These are phyloP conservation scores for Lodderomyces parapsilosis DNA, from an alignment of 1,139 yeast species.

Conservation along the genomic window DNA sequence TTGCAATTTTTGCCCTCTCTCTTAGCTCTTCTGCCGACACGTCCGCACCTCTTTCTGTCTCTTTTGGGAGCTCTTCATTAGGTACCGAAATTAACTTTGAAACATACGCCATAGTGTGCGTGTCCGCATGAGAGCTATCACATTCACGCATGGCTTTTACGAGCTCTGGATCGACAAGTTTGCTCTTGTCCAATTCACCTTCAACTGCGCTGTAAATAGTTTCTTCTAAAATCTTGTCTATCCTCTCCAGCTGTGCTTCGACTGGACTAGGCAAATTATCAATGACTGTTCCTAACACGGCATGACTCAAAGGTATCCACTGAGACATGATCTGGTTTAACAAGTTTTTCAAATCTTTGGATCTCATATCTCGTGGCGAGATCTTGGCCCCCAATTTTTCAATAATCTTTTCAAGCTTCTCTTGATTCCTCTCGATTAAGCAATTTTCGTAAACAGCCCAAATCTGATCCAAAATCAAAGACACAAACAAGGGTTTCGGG, in stretches of 20 bases:
- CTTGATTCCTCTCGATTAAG: slow-evolving; percentile 63
- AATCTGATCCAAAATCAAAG: slow-evolving; percentile 81
- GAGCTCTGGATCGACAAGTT: slow-evolving; percentile 47
- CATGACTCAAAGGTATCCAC: slow-evolving; percentile 92
- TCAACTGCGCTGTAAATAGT: slow-evolving; percentile 47
- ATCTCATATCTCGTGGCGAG: slow-evolving; percentile 71
- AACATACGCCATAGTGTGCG: slow-evolving; percentile 76
- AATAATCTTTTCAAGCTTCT: slow-evolving; percentile 72
- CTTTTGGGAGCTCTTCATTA: slow-evolving; percentile 72
- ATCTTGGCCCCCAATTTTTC: slow-evolving; percentile 67
- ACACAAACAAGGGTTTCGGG: slow-evolving; percentile 81
- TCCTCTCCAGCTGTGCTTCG: slow-evolving; percentile 68
- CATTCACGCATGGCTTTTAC: slow-evolving; percentile 63
- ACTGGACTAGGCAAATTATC: slow-evolving; percentile 84
- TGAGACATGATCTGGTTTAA: slow-evolving; percentile 77
- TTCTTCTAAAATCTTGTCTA: slow-evolving; percentile 63
- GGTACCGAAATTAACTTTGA: slow-evolving; percentile 89
- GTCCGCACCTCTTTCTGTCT: slow-evolving; percentile 26
- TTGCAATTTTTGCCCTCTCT: slow-evolving; percentile 65
- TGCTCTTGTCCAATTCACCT: slow-evolving; percentile 16
- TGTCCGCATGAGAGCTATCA: slow-evolving; percentile 46
- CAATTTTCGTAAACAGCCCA: slow-evolving; percentile 89
- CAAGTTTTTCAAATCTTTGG: slow-evolving; percentile 70
- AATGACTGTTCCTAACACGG: slow-evolving; percentile 80
- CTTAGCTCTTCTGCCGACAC: slow-evolving; percentile 58